Percentiles rank a stretch among this genome's conserved stretches.
These are phyloP conservation scores for Fragilaria radians DNA, from an alignment of 108 stramenopile species.

Conservation along the genomic window DNA sequence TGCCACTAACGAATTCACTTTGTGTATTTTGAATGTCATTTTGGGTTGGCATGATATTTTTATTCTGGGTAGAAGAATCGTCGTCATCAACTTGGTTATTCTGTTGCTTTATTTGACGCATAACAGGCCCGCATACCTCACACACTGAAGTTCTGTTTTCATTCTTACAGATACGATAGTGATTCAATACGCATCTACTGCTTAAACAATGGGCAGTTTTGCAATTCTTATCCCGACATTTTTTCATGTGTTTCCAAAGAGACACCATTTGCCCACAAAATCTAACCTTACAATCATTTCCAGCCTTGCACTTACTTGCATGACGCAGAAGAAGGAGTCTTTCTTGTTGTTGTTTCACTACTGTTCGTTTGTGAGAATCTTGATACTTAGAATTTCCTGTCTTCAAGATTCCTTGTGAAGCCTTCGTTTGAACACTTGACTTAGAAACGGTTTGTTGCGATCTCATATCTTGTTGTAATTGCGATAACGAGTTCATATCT, in stretches of 20 bases:
- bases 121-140: slow-evolving; percentile 70
- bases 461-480: neutral
- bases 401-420: neutral
- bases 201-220: slow-evolving; percentile 66
- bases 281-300: slow-evolving; percentile 43
- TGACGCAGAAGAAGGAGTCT: slow-evolving; percentile 50
- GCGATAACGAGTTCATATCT: neutral
- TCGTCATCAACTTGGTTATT: slow-evolving; percentile 15
- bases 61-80: neutral
- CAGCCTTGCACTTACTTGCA: slow-evolving; percentile 52
- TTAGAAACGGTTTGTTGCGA: neutral
- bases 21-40: too few relatives aligned
- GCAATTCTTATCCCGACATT: slow-evolving; percentile 70
- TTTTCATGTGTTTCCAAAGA: slow-evolving; percentile 76
- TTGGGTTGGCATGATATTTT: neutral
- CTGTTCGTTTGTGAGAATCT: slow-evolving; percentile 43
- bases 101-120: slow-evolving; percentile 47
- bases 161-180: slow-evolving; percentile 64
- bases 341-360: slow-evolving; percentile 66
- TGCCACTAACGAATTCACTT: too few relatives aligned
- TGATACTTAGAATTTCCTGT: slow-evolving; percentile 13
- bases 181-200: slow-evolving; percentile 70
- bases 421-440: neutral
- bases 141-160: slow-evolving; percentile 55
- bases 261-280: slow-evolving; percentile 71